Evolutionary conservation across 2,329 filamentous ascomycete genomes (phyloP), one percentile per base, ranked within the genome.

Genomic region (Polytolypa hystricis): DNA sequence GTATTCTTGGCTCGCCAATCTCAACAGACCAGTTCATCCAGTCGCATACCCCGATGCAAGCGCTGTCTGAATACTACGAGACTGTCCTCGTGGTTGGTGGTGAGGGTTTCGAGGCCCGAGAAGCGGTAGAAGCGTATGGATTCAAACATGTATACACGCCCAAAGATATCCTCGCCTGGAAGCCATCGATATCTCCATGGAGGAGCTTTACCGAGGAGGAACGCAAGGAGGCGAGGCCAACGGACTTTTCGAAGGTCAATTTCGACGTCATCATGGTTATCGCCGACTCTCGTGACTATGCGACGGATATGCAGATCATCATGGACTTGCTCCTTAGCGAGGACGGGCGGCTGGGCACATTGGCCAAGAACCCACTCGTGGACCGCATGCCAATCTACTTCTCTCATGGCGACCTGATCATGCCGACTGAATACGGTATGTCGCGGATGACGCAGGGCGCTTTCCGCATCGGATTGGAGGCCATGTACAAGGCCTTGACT

Each of bases 231-330:
- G 80, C 79, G 28, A 72, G 72, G 32, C 79, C 80, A 10, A 74
- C 77, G 26, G 80, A 85, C 62, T 84, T 84, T 63, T 70, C 67
- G 54, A 76, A 82, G 64, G 62, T 69, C 55, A 77, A 80, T 61
- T 83, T 84, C 51, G 74, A 83, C 30, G 79, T 79, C 47, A 82
- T 84, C 60, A 69, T 84, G 56, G 78, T 83, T 51, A 83, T 82
- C 64, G 80, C 77, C 42, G 79, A 83, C 62, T 79, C 75, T 34
- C 72, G 79, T 49, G 79, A 84, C 61, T 84, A 82, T 59, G 76
- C 76, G 23, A 82, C 78, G 42, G 79, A 84, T 59, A 75, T 81
- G 61, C 79, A 84, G 58, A 78, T 84, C 61, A 82, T 83, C 58
- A 75, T 84, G 61, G 79, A 84, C 54, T 67, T 84, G 38, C 66